Conservation (phyloP, 1,284 basidiomycete species). For the Rugosomyces carneus region DNA sequence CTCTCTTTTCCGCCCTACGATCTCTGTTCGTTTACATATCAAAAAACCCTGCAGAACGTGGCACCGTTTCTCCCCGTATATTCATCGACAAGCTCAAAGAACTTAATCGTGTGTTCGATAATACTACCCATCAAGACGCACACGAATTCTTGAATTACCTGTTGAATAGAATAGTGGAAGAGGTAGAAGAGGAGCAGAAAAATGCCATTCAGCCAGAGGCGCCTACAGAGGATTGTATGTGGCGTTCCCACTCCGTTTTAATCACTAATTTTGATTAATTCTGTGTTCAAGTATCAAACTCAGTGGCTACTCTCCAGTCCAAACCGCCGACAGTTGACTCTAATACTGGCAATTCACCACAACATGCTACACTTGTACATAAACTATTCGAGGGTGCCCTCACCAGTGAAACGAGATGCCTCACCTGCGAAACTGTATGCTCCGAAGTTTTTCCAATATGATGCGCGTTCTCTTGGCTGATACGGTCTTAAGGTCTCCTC, state of each 20-base stretch:
- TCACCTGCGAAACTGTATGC: constrained; percentile 91
- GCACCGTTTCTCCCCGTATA: constrained; percentile 80
- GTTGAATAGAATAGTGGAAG: constrained; percentile 90
- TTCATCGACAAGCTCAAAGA: constrained; percentile 89
- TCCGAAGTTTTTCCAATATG: constrained; percentile 4
- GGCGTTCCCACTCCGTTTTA: not conserved
- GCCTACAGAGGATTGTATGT: constrained; percentile 52
- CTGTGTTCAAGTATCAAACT: constrained; percentile 44
- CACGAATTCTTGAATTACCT: constrained; percentile 97
- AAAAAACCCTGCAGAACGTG: constrained; percentile 67
- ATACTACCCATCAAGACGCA: constrained; percentile 90
- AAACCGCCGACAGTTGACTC: constrained; percentile 33
- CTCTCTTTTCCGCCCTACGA: constrained; percentile 85
- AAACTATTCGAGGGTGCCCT: constrained; percentile 88
- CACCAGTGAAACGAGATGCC: constrained; percentile 94
- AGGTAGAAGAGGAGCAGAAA: constrained; percentile 72
- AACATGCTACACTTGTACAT: constrained; percentile 78
- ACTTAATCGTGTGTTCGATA: constrained; percentile 82
- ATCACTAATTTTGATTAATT: not conserved
- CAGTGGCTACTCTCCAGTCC: constrained; percentile 47
- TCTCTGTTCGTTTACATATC: constrained; percentile 86
- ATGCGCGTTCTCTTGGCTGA: not conserved
- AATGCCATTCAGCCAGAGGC: constrained; percentile 28
- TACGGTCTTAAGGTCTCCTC: constrained; percentile 68
- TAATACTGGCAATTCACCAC: constrained; percentile 36